Evolutionary conservation across 805 yeast genomes (phyloP), one percentile per base, ranked within the genome.

Genomic region (Osmozyma mogii): DNA sequence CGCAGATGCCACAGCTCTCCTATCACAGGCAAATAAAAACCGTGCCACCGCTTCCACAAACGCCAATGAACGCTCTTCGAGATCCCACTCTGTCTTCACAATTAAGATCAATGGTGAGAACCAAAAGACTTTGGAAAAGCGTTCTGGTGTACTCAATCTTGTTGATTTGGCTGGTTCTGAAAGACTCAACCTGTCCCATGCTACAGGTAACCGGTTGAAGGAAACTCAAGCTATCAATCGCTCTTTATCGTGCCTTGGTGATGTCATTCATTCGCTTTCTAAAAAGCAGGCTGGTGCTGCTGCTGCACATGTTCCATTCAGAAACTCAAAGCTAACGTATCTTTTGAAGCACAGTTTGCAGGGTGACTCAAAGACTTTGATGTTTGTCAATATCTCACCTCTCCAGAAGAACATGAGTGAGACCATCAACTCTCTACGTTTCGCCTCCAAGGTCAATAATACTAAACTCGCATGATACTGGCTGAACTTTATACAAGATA

Each of bases 121-220:
- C 15, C 6, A 9, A 9, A 11, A 22, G 9, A 30, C 27, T 3
- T 75, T 83, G 45, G 12, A 38, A 2, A 44, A 46, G 7, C 72
- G 80, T 0, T 44, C 56, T 10, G 92, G 96, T 8, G 66, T 72
- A 2, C 59, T 89, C 34, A 88, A 89, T 47, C 58, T 89, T 31
- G 76, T 92, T 28, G 98, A 89, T 56, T 62, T 89, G 32, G 98
- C 98, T 0, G 98, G 98, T 2, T 84, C 95, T 0, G 98, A 89
- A 58, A 65, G 97, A 34, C 61, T 88, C 10, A 54, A 77, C 7
- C 67, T 72, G 11, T 82, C 95, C 0, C 82, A 78, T 45, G 94
- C 75, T 0, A 69, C 72, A 1, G 96, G 96, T 0, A 83, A 78
- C 9, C 57, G 96, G 28, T 58, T 89, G 16, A 72, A 72, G 40